These are phyloP conservation scores for Lavandula angustifolia DNA, from an alignment of 257 asterid genomes.

Conservation along the genomic window DNA sequence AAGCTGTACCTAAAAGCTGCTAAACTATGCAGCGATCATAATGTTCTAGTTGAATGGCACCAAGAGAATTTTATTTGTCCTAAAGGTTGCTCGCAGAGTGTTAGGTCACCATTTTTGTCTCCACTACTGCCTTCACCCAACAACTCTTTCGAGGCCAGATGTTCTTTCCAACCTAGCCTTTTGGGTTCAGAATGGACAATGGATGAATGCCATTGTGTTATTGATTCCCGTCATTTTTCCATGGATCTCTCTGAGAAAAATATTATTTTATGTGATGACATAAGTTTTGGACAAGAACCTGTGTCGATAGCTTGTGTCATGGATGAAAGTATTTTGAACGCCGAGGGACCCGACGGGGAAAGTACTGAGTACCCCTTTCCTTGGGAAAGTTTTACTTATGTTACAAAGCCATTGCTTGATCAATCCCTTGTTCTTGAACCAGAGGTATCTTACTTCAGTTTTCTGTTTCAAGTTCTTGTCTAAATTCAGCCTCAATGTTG, in stretches of 20 bases:
- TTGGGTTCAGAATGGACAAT: constrained; percentile 67
- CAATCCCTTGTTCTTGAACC: constrained; percentile 59
- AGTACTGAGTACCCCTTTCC: constrained; percentile 65
- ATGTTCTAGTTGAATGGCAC: constrained; percentile 79
- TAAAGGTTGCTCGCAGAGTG: constrained; percentile 60
- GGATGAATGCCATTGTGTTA: constrained; percentile 87
- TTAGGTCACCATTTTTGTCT: constrained; percentile 41
- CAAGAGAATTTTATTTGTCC: constrained; percentile 76
- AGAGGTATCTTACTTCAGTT: constrained; percentile 54
- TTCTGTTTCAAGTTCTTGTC: constrained; percentile 15
- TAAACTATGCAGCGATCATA: constrained; percentile 89
- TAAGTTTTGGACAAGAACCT: constrained; percentile 87
- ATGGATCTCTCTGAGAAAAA: constrained; percentile 79
- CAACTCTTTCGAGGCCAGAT: constrained; percentile 36
- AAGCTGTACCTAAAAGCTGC: constrained; percentile 84
- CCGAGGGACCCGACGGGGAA: constrained; percentile 84
- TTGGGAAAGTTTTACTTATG: constrained; percentile 93
- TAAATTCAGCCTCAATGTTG: constrained; percentile 16
- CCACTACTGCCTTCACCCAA: constrained; percentile 49
- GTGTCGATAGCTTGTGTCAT: constrained; percentile 90
- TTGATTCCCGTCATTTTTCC: constrained; percentile 80
- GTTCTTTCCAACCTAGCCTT: constrained; percentile 36
- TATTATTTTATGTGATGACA: constrained; percentile 82
- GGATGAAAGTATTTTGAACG: constrained; percentile 84
- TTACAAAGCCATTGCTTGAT: constrained; percentile 72